A percentile compares a stretch with the other conserved stretches of the same genome.
These are phyloP conservation scores for Ogataea pilisensis DNA, from an alignment of 805 yeast species.

Conservation along the genomic window DNA sequence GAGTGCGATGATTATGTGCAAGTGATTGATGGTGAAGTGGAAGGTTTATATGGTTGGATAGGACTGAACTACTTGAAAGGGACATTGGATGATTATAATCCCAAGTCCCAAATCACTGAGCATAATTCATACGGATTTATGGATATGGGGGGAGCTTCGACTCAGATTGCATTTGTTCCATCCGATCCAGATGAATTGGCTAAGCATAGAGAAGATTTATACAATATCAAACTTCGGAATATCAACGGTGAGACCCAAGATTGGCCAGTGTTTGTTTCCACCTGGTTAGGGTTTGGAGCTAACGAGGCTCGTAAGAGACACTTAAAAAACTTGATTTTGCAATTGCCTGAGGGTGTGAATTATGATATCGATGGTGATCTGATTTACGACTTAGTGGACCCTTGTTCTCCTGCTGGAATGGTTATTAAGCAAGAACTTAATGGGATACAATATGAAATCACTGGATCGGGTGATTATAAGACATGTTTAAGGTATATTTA, in stretches of 20 bases:
- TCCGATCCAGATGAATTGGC: constrained; percentile 51
- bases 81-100: constrained; percentile 47
- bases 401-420: constrained; percentile 75
- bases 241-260: constrained; percentile 65
- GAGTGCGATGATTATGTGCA: constrained; percentile 71
- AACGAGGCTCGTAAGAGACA: constrained; percentile 84
- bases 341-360: constrained; percentile 41
- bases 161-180: constrained; percentile 93
- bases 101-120: constrained; percentile 16
- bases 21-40: constrained; percentile 90
- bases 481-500: constrained; percentile 67
- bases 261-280: constrained; percentile 88
- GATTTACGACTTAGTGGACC: constrained; percentile 55
- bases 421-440: constrained; percentile 42
- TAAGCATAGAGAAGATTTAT: constrained; percentile 70
- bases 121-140: constrained; percentile 75
- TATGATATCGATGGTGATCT: constrained; percentile 45
- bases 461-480: constrained; percentile 78
- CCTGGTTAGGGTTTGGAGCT: constrained; percentile 98
- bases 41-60: constrained; percentile 95
- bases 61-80: constrained; percentile 82
- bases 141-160: constrained; percentile 99
- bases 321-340: constrained; percentile 47
- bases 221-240: constrained; percentile 59
- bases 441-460: constrained; percentile 44